Evolutionary conservation across 148 eudicot species (phyloP).

Genomic region (Amaranthus palmeri): DNA sequence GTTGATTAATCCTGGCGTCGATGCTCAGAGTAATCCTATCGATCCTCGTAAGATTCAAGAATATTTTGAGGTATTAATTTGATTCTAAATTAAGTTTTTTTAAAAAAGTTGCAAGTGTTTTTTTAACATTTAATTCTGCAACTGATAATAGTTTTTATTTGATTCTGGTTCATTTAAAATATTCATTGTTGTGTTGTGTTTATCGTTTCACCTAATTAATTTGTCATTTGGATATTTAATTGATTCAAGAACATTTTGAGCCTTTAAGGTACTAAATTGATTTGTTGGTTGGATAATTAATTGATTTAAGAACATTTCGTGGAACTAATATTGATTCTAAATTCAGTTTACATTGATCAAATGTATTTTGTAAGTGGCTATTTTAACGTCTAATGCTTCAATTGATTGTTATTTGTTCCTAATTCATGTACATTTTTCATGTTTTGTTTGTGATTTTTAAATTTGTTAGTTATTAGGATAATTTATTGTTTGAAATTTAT

Average conservation of each 20-base stretch:
- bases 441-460: neutral
- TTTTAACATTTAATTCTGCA: no score
- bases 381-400: neutral
- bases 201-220: no score
- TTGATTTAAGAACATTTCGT: no score
- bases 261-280: conserved; percentile 25
- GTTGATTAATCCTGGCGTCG: conserved; percentile 75
- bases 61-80: no score
- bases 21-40: conserved; percentile 55
- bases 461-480: neutral
- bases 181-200: no score
- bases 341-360: neutral
- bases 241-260: conserved; percentile 65
- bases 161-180: no score
- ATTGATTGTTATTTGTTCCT: neutral
- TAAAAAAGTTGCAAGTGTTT: no score
- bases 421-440: neutral
- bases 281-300: neutral
- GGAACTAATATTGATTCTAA: no score
- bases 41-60: conserved; percentile 64
- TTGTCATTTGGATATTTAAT: no score
- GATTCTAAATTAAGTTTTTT: no score
- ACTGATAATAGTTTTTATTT: no score
- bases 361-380: neutral
- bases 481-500: neutral